phyloP scores from a whole-genome alignment of 192 early-diverging fungal genomes.

The Coemansia reversa region DNA sequence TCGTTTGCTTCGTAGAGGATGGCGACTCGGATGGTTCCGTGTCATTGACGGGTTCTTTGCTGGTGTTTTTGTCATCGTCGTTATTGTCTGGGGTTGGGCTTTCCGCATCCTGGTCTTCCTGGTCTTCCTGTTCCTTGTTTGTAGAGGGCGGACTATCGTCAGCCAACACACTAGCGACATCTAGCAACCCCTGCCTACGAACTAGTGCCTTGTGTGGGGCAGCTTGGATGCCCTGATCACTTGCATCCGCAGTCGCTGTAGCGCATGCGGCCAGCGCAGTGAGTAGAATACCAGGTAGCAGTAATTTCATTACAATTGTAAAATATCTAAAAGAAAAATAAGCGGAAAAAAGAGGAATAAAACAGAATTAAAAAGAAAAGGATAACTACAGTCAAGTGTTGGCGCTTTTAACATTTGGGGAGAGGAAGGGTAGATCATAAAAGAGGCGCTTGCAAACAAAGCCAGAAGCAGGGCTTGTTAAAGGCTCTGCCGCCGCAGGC shows the following conservation, averaged over 20 bases:
- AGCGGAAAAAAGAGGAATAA: constrained; percentile 10
- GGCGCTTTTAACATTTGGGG: constrained; percentile 3
- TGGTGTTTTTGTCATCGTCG: constrained; percentile 1
- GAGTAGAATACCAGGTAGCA: constrained; percentile 3
- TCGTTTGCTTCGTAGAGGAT: neutral
- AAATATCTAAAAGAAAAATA: constrained; percentile 9
- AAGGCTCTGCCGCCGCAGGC: too few species aligned
- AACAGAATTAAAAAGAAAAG: neutral
- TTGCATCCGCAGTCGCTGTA: neutral
- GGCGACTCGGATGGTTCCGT: neutral
- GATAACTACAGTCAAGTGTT: neutral
- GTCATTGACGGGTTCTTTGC: neutral
- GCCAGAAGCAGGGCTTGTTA: too few species aligned
- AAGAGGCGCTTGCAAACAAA: neutral
- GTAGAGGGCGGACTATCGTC: neutral
- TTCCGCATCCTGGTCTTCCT: constrained; percentile 2
- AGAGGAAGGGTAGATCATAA: neutral
- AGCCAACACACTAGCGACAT: neutral
- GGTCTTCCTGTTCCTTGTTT: neutral
- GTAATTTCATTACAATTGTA: constrained; percentile 12
- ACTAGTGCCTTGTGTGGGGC: neutral
- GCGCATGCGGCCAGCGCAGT: constrained; percentile 14
- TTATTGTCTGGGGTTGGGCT: neutral
- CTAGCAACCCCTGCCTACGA: neutral
- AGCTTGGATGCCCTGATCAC: neutral